Evolutionary conservation across 805 yeast species (phyloP).

Genomic region (Metschnikowia noctiluminum): DNA sequence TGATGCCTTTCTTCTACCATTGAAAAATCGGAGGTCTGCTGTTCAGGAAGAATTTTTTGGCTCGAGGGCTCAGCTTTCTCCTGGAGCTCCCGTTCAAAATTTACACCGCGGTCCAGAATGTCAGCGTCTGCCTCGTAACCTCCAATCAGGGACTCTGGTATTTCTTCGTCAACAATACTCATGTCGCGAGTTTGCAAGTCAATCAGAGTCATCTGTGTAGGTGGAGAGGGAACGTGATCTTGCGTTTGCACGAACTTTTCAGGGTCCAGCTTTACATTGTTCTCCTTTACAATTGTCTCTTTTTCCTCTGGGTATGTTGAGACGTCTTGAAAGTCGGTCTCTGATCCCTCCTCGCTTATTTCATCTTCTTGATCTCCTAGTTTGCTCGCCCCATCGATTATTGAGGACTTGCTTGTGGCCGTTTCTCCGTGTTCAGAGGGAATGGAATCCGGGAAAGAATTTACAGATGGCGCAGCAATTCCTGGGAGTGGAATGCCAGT

Average conservation of each 20-base stretch:
- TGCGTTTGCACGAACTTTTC: conserved; percentile 5
- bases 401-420: no score
- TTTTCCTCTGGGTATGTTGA: neutral
- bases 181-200: neutral
- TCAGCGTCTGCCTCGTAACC: conserved; percentile 74
- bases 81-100: neutral
- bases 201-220: neutral
- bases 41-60: neutral
- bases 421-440: no score
- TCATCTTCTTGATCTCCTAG: conserved; percentile 22
- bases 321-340: conserved; percentile 2
- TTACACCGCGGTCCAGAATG: conserved; percentile 27
- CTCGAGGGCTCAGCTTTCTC: neutral
- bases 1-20: no score
- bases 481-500: conserved; percentile 14
- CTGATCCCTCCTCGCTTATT: conserved; percentile 10
- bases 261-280: neutral
- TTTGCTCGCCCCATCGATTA: neutral
- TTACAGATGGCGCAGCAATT: neutral
- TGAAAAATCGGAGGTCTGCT: no score
- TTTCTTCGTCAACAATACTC: conserved; percentile 3
- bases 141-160: conserved; percentile 34
- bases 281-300: neutral
- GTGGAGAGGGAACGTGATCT: conserved; percentile 1
- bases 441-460: neutral